These are phyloP conservation scores for Poterioochromonas sp. DNA, from an alignment of 352 stramenopile genomes.

Conservation along the genomic window DNA sequence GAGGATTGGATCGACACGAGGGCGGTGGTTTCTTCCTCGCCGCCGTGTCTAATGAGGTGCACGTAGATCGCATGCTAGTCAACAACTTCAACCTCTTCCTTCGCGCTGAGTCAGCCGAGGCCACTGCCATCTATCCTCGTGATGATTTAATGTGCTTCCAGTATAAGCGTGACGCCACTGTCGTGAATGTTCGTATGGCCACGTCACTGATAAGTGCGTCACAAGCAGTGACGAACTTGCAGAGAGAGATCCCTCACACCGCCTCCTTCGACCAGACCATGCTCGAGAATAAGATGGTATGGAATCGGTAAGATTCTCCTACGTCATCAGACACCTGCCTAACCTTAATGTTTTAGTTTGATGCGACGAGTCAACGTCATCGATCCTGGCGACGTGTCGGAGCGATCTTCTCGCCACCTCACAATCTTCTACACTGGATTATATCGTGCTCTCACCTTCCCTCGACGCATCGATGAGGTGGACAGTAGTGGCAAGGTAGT, in stretches of 20 bases:
- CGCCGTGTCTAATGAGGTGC: not conserved
- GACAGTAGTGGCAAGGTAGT: not conserved
- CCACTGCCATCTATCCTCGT: not conserved
- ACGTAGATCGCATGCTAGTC: not conserved
- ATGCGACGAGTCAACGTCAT: not conserved
- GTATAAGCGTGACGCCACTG: not conserved
- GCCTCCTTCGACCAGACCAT: slow-evolving; percentile 11
- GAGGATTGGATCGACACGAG: not conserved
- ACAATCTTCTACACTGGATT: slow-evolving; percentile 44
- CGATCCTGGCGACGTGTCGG: not conserved
- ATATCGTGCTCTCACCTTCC: slow-evolving; percentile 44
- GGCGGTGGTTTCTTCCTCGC: not conserved
- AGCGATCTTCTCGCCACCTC: not conserved
- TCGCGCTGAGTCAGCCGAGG: not conserved
- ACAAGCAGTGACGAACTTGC: slow-evolving; percentile 30
- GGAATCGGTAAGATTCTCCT: slow-evolving; percentile 1
- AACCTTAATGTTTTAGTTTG: not conserved
- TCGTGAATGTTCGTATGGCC: slow-evolving; percentile 26
- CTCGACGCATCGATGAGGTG: slow-evolving; percentile 32
- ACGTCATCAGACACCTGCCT: not conserved
- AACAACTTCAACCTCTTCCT: not conserved
- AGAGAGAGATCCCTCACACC: not conserved
- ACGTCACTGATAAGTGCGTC: slow-evolving; percentile 8
- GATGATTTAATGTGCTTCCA: slow-evolving; percentile 8
- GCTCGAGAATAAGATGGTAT: slow-evolving; percentile 8